Percentiles rank a stretch among this genome's conserved stretches.
phyloP scores from a whole-genome alignment of 2,329 filamentous ascomycete species.

The Cladosporium sp. region DNA sequence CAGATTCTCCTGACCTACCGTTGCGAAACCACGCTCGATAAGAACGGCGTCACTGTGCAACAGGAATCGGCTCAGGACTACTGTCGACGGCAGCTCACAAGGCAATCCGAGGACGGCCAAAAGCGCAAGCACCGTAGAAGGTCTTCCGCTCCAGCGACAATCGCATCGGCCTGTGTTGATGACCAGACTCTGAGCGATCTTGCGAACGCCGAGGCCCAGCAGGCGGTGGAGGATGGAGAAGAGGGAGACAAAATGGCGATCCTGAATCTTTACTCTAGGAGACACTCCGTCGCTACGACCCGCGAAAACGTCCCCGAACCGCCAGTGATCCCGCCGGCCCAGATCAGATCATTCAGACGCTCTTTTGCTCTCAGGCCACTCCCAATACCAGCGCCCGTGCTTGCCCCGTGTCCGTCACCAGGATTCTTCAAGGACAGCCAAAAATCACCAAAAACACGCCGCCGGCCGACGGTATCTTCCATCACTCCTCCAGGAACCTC shows the following conservation, averaged over 20 bases:
- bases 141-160: constrained; percentile 1
- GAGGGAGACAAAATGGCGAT: constrained; percentile 13
- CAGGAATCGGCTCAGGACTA: constrained; percentile 13
- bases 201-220: neutral
- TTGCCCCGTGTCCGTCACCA: constrained; percentile 21
- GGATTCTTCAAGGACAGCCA: constrained; percentile 6
- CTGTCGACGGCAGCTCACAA: constrained; percentile 1
- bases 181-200: neutral
- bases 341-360: constrained; percentile 15
- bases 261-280: constrained; percentile 9
- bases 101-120: neutral
- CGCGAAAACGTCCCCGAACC: constrained; percentile 1
- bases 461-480: neutral
- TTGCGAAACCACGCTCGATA: constrained; percentile 36
- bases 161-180: neutral
- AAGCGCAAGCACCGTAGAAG: neutral
- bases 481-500: neutral
- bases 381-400: constrained; percentile 24
- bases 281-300: constrained; percentile 1
- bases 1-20: constrained; percentile 54
- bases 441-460: neutral
- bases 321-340: neutral
- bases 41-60: constrained; percentile 2
- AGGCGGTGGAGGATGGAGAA: constrained; percentile 1
- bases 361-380: constrained; percentile 22